phyloP scores from a whole-genome alignment of 2,329 filamentous ascomycete species.

The Ophiostoma australiae region DNA sequence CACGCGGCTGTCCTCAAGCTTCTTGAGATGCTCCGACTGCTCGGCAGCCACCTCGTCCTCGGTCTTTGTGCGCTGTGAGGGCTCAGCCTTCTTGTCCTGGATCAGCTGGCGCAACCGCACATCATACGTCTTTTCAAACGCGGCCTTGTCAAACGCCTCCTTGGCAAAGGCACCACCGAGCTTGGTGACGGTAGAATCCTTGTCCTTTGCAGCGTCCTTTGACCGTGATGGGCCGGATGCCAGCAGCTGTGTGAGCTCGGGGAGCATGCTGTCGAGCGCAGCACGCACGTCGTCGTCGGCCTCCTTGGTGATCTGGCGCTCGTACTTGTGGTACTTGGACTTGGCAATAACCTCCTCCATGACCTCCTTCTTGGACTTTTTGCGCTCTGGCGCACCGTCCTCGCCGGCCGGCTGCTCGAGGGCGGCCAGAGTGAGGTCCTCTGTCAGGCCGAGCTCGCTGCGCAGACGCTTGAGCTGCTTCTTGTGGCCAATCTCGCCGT shows the following conservation, averaged over 20 bases:
- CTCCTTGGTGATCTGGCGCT: conserved; percentile 86
- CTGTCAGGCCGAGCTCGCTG: conserved; percentile 40
- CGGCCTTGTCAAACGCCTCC: conserved; percentile 54
- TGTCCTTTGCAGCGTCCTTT: conserved; percentile 29
- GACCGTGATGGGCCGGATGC: conserved; percentile 38
- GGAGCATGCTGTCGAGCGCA: conserved; percentile 77
- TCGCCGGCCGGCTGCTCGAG: conserved; percentile 36
- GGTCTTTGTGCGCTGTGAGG: conserved; percentile 83
- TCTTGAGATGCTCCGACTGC: conserved; percentile 68
- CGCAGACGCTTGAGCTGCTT: conserved; percentile 55
- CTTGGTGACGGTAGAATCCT: background rate
- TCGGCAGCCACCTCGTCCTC: conserved; percentile 78
- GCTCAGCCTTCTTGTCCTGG: conserved; percentile 77
- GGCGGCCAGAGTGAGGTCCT: conserved; percentile 28
- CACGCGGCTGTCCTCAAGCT: conserved; percentile 76
- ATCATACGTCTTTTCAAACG: conserved; percentile 84
- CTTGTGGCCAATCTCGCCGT: conserved; percentile 55
- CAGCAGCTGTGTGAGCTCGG: conserved; percentile 69
- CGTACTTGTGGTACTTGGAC: conserved; percentile 91
- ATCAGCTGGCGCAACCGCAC: conserved; percentile 74
- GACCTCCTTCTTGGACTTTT: conserved; percentile 93
- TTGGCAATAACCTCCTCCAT: conserved; percentile 98
- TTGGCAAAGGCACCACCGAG: conserved; percentile 1
- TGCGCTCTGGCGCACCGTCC: conserved; percentile 65
- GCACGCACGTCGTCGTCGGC: conserved; percentile 84